phyloP scores from a whole-genome alignment of 75 land plant genomes.

The Pseudotsuga menziesii region DNA sequence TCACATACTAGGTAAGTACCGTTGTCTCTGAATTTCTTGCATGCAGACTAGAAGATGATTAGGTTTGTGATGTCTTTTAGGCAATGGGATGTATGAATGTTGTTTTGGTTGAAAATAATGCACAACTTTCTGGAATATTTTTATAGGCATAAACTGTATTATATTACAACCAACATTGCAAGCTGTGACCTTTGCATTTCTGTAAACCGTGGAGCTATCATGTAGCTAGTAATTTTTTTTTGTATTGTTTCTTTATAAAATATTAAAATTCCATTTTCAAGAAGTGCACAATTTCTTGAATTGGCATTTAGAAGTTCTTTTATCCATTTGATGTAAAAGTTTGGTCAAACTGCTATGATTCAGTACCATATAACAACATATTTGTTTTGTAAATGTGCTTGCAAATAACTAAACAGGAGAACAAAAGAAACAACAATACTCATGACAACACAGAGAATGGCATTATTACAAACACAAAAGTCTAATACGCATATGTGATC shows the following conservation, averaged over 20 bases:
- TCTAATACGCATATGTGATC: too few relatives aligned
- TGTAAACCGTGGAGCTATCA: too few relatives aligned
- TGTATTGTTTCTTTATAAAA: neutral
- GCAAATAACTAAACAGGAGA: too few relatives aligned
- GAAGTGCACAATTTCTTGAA: neutral
- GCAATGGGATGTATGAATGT: neutral
- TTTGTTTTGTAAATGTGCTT: too few relatives aligned
- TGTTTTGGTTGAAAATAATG: neutral
- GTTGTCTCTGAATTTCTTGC: constrained; percentile 4
- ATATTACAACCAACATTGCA: neutral
- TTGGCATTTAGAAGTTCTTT: neutral
- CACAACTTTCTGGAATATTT: constrained; percentile 1
- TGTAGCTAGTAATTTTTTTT: too few relatives aligned
- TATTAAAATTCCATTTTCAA: neutral
- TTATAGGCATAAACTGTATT: neutral
- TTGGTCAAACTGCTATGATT: neutral
- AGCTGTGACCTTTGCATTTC: neutral
- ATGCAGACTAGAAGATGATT: neutral
- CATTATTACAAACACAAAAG: too few relatives aligned
- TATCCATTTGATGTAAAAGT: neutral
- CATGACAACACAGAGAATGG: too few relatives aligned
- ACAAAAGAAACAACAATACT: too few relatives aligned
- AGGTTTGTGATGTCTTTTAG: neutral
- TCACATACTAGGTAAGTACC: constrained; percentile 58
- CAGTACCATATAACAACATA: too few relatives aligned